Evolutionary conservation across 371 early-diverging fungal genomes (phyloP).

Genomic region (Mucor racemosus): DNA sequence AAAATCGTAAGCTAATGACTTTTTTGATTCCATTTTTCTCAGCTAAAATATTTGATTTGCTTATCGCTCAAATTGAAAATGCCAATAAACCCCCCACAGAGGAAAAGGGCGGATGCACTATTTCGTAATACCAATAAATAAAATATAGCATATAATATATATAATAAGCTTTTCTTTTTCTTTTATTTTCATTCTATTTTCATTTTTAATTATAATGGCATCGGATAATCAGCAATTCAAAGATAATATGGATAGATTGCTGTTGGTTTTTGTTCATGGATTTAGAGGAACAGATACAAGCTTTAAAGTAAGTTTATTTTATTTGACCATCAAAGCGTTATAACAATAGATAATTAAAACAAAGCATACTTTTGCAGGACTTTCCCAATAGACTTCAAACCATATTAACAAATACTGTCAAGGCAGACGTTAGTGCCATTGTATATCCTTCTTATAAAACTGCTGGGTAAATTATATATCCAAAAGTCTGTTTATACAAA

Average conservation of each 20-base stretch:
- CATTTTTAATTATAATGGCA: background rate
- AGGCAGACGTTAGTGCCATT: constrained; percentile 53
- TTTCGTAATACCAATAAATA: constrained; percentile 4
- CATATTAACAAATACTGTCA: constrained; percentile 47
- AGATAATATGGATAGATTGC: constrained; percentile 33
- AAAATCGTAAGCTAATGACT: no score
- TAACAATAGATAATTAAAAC: background rate
- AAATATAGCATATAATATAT: background rate
- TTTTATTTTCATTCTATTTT: background rate
- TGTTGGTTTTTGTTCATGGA: constrained; percentile 65
- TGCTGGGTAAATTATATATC: constrained; percentile 43
- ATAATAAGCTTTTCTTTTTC: constrained; percentile 1
- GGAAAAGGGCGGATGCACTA: constrained; percentile 55
- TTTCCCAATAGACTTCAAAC: constrained; percentile 64
- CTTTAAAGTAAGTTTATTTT: constrained; percentile 41
- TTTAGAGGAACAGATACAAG: constrained; percentile 57
- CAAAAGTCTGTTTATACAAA: background rate
- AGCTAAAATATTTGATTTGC: constrained; percentile 72
- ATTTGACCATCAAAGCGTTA: background rate
- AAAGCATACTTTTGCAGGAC: constrained; percentile 36
- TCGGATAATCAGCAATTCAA: background rate
- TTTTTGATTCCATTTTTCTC: background rate
- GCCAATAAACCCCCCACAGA: constrained; percentile 64
- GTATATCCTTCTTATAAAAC: constrained; percentile 68
- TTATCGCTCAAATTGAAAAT: constrained; percentile 74